These are phyloP conservation scores for Boletellus sp. DNA, from an alignment of 768 basidiomycete genomes.

Conservation along the genomic window DNA sequence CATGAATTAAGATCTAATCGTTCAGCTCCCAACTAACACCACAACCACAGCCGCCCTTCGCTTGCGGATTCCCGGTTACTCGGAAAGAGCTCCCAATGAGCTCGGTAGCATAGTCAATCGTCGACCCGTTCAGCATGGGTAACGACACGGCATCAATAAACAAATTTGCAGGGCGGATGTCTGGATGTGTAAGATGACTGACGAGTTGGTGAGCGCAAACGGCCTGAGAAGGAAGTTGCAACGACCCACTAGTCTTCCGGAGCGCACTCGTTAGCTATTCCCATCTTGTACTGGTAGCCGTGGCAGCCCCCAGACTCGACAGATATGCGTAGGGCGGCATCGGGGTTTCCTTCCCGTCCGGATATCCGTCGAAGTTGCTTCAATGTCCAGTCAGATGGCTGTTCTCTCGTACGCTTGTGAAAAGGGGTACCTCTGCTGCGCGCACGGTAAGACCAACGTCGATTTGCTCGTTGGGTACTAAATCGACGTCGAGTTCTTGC, in stretches of 20 bases:
- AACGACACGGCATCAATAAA: slow-evolving; percentile 83
- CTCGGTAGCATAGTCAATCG: slow-evolving; percentile 87
- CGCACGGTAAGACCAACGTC: slow-evolving; percentile 62
- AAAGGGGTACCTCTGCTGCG: slow-evolving; percentile 59
- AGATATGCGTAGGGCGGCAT: slow-evolving; percentile 70
- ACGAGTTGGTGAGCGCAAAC: neutral
- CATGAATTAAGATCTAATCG: slow-evolving; percentile 6
- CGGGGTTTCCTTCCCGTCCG: slow-evolving; percentile 52
- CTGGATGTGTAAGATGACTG: slow-evolving; percentile 69
- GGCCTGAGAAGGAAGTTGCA: neutral
- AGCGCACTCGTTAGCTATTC: slow-evolving; percentile 57
- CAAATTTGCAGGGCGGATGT: slow-evolving; percentile 65
- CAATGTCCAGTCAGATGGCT: neutral
- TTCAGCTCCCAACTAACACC: slow-evolving; percentile 94
- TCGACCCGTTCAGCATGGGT: slow-evolving; percentile 77
- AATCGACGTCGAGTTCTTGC: slow-evolving; percentile 59
- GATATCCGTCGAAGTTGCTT: slow-evolving; percentile 79
- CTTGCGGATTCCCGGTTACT: slow-evolving; percentile 81
- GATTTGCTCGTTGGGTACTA: slow-evolving; percentile 51
- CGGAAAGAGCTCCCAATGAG: slow-evolving; percentile 91
- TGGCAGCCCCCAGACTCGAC: slow-evolving; percentile 98
- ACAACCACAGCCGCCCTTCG: slow-evolving; percentile 90
- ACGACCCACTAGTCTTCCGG: slow-evolving; percentile 80
- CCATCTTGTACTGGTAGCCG: slow-evolving; percentile 94
- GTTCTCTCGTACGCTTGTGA: slow-evolving; percentile 4